A percentile compares a stretch with the other conserved stretches of the same genome.
Conservation (phyloP, 495 filamentous ascomycete genomes). For the Cryomyces minteri region DNA sequence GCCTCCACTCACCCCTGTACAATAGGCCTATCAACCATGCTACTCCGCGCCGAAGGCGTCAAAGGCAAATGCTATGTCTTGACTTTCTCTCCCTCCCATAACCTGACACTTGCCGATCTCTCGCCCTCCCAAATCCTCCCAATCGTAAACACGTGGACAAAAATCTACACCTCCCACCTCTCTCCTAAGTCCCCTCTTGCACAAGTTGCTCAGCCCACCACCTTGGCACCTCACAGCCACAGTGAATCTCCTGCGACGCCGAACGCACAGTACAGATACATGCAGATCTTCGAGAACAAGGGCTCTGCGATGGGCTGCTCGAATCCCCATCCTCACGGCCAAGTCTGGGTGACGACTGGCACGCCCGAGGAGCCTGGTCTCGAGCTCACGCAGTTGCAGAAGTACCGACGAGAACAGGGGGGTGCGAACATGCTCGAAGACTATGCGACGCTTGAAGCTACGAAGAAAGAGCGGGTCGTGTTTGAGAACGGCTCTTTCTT, state of each 20-base stretch:
- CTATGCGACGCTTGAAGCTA: constrained; percentile 67
- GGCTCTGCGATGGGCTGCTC: constrained; percentile 97
- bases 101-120: constrained; percentile 83
- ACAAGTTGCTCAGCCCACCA: constrained; percentile 25
- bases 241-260: constrained; percentile 29
- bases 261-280: constrained; percentile 73
- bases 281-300: constrained; percentile 99
- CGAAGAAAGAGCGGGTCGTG: constrained; percentile 69
- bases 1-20: not conserved
- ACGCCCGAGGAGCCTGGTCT: constrained; percentile 72
- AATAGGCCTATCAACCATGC: constrained; percentile 49
- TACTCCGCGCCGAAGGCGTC: constrained; percentile 70
- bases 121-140: constrained; percentile 47
- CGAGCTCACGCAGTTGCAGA: constrained; percentile 58
- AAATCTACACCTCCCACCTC: constrained; percentile 68
- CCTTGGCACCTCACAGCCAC: constrained; percentile 29
- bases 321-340: constrained; percentile 93
- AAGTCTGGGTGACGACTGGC: constrained; percentile 84
- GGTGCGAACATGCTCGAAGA: constrained; percentile 63
- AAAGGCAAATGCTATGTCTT: constrained; percentile 97
- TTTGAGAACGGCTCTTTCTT: constrained; percentile 71
- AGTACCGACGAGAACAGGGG: constrained; percentile 52
- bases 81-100: constrained; percentile 77
- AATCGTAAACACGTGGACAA: constrained; percentile 71
- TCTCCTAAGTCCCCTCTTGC: constrained; percentile 51